Evolutionary conservation across 495 filamentous ascomycete species (phyloP), one percentile per base, ranked within the genome.

Genomic region (Aspergillus ellipticus): DNA sequence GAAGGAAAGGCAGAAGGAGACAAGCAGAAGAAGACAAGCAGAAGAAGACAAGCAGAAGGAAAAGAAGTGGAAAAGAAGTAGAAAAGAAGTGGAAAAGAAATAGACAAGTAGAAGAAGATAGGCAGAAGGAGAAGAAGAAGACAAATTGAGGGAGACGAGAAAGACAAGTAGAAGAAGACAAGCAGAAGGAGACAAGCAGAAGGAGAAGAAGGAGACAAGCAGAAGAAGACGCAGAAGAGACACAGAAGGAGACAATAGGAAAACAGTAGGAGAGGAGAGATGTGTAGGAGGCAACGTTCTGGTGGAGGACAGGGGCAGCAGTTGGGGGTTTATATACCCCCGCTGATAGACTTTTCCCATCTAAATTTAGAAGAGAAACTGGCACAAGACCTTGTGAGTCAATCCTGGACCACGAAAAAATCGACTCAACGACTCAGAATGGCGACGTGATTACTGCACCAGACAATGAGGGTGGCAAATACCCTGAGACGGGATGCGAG

Each of bases 41-140:
- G 37, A 26, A 11, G 13, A 24, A 50, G 54, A 13, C 45, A 49
- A 22, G 15, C 42, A 55, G 42, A 29, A 53, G 19, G 41, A 53
- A 45, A 9, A 17, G 5, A 50, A 54, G 48, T 4, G 47, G 16
- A 52, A 41, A 16, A n/a, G 51, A n/a, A 46, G 24, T 29, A 49
- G 16, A 42, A 42, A 33, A 31, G 16, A 16, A 13, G 29, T 8
- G 33, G 28, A 42, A 21, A 41, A 39, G 22, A 48, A 49, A 28
- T n/a, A 46, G n/a, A 16, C 11, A 17, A 22, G 43, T 39, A 31
- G 17, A 17, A 7, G 24, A 35, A 42, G 51, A 21, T 19, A 35
- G 20, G 7, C n/a, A 29, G 24, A 49, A 22, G 31, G 41, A 24
- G 17, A n/a, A 26, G 33, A 51, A 33, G 29, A 8, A 11, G 28